phyloP scores from a whole-genome alignment of 2,329 filamentous ascomycete species.

The Thielaviopsis euricoi region DNA sequence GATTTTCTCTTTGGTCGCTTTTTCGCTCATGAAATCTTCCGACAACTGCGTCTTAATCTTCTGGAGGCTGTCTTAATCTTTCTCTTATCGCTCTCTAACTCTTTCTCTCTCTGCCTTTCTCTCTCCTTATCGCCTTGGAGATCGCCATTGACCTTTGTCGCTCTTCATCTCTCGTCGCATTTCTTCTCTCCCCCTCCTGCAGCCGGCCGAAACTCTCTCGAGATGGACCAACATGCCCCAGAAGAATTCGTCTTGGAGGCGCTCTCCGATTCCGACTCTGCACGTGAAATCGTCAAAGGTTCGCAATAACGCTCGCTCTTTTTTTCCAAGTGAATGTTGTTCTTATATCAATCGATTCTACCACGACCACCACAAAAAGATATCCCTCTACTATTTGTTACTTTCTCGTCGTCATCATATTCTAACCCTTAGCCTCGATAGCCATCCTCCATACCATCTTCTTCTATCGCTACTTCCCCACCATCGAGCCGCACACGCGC shows the following conservation, averaged over 20 bases:
- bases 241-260: conserved; percentile 89
- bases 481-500: conserved; percentile 63
- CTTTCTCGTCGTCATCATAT: neutral
- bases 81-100: no score
- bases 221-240: conserved; percentile 37
- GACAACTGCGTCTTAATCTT: neutral
- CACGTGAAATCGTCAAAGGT: conserved; percentile 91
- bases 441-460: conserved; percentile 94
- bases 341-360: no score
- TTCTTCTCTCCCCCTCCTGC: neutral
- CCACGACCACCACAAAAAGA: neutral
- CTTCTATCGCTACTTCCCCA: conserved; percentile 94
- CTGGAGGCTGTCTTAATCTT: no score
- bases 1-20: neutral
- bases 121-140: neutral
- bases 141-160: neutral
- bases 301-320: neutral
- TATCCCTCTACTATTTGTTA: neutral
- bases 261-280: conserved; percentile 76
- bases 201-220: neutral
- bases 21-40: neutral
- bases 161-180: neutral
- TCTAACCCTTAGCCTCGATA: conserved; percentile 20
- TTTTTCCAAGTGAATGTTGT: neutral
- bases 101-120: no score